phyloP scores from a whole-genome alignment of 2,329 filamentous ascomycete genomes.

The Botrytis elliptica region DNA sequence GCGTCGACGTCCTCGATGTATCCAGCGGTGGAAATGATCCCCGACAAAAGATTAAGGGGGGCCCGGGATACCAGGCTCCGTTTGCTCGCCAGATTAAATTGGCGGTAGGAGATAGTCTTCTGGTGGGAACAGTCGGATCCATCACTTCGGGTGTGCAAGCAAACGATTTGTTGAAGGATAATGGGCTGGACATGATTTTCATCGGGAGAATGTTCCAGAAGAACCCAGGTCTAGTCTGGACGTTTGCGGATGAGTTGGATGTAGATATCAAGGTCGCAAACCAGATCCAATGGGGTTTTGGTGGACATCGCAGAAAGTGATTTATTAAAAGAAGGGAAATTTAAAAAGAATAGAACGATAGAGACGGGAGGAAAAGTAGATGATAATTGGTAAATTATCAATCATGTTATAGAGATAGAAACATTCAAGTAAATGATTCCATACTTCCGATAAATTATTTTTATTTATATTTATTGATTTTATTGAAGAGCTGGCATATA shows the following conservation, averaged over 20 bases:
- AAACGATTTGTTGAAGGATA: background rate
- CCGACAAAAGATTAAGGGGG: background rate
- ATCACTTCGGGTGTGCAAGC: background rate
- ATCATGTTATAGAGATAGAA: background rate
- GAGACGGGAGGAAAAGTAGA: background rate
- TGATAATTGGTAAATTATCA: background rate
- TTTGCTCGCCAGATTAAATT: background rate
- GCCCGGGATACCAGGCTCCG: background rate
- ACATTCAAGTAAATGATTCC: background rate
- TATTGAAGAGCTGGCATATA: background rate
- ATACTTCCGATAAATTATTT: background rate
- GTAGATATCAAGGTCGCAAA: background rate
- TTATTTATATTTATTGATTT: background rate
- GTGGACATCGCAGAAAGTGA: background rate
- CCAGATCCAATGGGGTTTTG: background rate
- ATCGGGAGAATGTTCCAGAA: background rate
- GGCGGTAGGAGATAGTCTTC: background rate
- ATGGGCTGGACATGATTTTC: background rate
- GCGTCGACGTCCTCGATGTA: background rate
- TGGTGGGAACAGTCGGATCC: background rate
- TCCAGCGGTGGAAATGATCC: background rate
- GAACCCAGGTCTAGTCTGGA: background rate
- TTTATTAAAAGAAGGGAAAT: background rate
- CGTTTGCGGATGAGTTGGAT: background rate
- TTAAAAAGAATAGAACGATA: background rate